Evolutionary conservation across 768 basidiomycete species (phyloP), one percentile per base, ranked within the genome.

Genomic region (Boletus eberwhitei): DNA sequence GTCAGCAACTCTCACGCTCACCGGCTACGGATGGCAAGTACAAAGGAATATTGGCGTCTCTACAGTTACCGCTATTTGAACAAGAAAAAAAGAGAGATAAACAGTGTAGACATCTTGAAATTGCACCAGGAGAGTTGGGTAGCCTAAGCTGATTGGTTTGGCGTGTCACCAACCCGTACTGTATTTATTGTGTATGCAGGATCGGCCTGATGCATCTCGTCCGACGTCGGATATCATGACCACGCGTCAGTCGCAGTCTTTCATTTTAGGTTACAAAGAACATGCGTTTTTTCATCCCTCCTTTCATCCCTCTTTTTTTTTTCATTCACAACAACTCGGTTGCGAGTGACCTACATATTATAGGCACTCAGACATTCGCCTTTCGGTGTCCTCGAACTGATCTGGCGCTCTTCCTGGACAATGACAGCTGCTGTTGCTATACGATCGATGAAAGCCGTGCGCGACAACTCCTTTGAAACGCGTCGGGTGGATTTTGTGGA

Each of bases 1-100:
- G 64, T 80, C 76, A 81, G 54, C 42, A 35, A 26, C 64, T 79
- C 80, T 57, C 78, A 78, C 71, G 51, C 61, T 58, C 31, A 1
- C 24, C 24, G 5, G 24, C 24, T 26, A 26, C 24, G 3, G 24
- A 24, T 24, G 3, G 24, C 24, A 24, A 24, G 24, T 26, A 26
- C 24, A 26, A 26, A 26, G 24, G 24, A 2, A 26, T 6, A n/a
- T n/a, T n/a, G 24, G 22, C 22, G 22, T 22, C 22, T n/a, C 22
- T 22, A 22, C 22, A 3, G 24, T 26, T 24, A 24, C 24, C 24
- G 4, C 24, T 24, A 7, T 26, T 26, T 29, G 11, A n/a, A 26
- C 13, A 14, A 22, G 14, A 21, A 3, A 22, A 14, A 8, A 29
- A 29, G n/a, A n/a, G n/a, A n/a, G 24, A 26, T 26, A 26, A 26